Evolutionary conservation across 495 filamentous ascomycete genomes (phyloP).

Genomic region (Paragyromitra xinjiangensis): DNA sequence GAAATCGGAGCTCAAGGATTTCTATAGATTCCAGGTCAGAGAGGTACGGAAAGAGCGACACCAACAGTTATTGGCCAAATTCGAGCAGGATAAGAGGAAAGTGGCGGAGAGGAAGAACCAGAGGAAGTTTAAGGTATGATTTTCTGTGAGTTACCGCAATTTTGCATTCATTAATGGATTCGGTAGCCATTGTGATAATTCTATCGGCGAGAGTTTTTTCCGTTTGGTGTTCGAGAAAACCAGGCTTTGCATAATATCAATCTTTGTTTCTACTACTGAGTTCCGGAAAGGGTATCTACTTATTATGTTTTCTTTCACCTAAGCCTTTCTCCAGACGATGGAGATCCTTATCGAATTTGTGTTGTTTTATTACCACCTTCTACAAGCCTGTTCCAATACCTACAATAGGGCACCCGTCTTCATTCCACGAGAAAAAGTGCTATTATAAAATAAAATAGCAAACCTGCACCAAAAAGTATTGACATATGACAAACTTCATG

Average conservation of each 20-base stretch:
- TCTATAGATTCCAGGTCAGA: constrained; percentile 92
- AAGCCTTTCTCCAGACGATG: too few relatives aligned
- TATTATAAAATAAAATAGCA: too few relatives aligned
- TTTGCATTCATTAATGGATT: constrained; percentile 4
- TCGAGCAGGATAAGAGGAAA: constrained; percentile 72
- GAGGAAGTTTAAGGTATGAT: constrained; percentile 63
- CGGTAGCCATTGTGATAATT: constrained; percentile 41
- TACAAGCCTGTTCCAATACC: too few relatives aligned
- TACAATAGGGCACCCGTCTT: too few relatives aligned
- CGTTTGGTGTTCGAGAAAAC: constrained; percentile 10
- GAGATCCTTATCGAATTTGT: too few relatives aligned
- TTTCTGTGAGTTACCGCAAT: not conserved
- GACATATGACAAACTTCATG: too few relatives aligned
- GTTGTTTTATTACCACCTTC: too few relatives aligned
- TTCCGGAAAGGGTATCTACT: not conserved
- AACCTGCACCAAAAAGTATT: too few relatives aligned
- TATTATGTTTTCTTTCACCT: not conserved
- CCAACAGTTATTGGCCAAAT: constrained; percentile 70
- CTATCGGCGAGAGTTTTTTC: not conserved
- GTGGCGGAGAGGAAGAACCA: constrained; percentile 67
- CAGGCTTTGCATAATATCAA: constrained; percentile 1
- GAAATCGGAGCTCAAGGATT: constrained; percentile 75
- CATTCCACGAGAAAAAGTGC: too few relatives aligned
- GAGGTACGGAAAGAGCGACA: constrained; percentile 88
- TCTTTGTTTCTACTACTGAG: not conserved